Evolutionary conservation across 2,329 filamentous ascomycete species (phyloP).

Genomic region (Kalaharituber pfeilii): DNA sequence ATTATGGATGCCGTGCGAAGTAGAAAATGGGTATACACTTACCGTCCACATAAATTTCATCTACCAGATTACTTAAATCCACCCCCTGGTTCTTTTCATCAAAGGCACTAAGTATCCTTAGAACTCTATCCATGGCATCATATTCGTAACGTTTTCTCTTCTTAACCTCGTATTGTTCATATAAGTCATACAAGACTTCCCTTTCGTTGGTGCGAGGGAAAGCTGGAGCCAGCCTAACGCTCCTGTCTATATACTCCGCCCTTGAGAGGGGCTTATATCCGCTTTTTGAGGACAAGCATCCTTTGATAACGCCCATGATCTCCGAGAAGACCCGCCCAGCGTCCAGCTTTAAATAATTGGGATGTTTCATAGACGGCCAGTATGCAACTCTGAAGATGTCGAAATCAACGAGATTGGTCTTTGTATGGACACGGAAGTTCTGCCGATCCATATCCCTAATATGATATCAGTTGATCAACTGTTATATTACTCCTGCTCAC

Average conservation of each 20-base stretch:
- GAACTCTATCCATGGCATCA: conserved; percentile 18
- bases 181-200: conserved; percentile 20
- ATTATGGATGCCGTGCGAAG: not conserved
- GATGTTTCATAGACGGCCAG: conserved; percentile 17
- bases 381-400: conserved; percentile 23
- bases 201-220: conserved; percentile 18
- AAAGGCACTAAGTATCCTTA: not conserved
- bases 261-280: conserved; percentile 15
- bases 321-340: conserved; percentile 23
- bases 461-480: not conserved
- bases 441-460: conserved; percentile 5
- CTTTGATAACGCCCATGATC: conserved; percentile 26
- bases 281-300: conserved; percentile 14
- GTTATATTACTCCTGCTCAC: not conserved
- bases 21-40: not conserved
- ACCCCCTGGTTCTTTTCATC: not conserved
- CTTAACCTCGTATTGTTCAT: conserved; percentile 21
- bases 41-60: conserved; percentile 23
- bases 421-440: conserved; percentile 5
- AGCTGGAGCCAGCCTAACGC: conserved; percentile 19
- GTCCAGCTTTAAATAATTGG: conserved; percentile 13
- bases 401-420: conserved; percentile 20
- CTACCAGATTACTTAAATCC: conserved; percentile 11
- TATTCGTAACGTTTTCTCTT: conserved; percentile 6
- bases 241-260: conserved; percentile 18